phyloP scores from a whole-genome alignment of 495 filamentous ascomycete species.

The Podospora sp. region DNA sequence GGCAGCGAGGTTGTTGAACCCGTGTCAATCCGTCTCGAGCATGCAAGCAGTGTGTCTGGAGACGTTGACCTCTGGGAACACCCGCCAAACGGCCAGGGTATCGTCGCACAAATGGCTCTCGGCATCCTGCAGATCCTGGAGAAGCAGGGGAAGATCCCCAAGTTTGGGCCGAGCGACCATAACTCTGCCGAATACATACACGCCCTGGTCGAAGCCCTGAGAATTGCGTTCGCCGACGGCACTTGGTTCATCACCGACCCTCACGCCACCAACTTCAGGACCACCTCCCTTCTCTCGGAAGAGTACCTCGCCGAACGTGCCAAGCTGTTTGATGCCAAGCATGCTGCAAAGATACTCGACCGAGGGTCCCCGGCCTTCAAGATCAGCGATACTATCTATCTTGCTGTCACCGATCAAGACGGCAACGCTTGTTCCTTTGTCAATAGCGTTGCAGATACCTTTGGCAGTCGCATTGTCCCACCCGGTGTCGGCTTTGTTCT shows the following conservation, averaged over 20 bases:
- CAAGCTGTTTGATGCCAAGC: constrained; percentile 19
- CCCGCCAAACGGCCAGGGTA: constrained; percentile 83
- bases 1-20: constrained; percentile 66
- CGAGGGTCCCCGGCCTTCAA: constrained; percentile 49
- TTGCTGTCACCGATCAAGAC: constrained; percentile 69
- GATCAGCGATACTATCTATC: constrained; percentile 75
- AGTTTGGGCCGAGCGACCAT: constrained; percentile 21
- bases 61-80: constrained; percentile 70
- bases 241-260: constrained; percentile 77
- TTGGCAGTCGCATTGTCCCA: constrained; percentile 78
- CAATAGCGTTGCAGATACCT: constrained; percentile 77
- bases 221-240: constrained; percentile 81
- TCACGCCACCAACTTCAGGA: not conserved
- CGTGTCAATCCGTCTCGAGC: constrained; percentile 51
- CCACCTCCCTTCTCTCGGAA: constrained; percentile 13
- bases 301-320: constrained; percentile 23
- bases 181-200: constrained; percentile 64
- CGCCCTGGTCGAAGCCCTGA: constrained; percentile 74
- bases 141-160: constrained; percentile 61
- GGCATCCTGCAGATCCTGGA: constrained; percentile 78
- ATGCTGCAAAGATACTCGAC: constrained; percentile 25
- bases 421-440: constrained; percentile 87
- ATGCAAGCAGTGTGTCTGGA: not conserved
- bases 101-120: constrained; percentile 81
- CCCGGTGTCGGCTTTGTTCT: constrained; percentile 72